phyloP scores from a whole-genome alignment of 2,329 filamentous ascomycete species.

The Davidsoniella australis region DNA sequence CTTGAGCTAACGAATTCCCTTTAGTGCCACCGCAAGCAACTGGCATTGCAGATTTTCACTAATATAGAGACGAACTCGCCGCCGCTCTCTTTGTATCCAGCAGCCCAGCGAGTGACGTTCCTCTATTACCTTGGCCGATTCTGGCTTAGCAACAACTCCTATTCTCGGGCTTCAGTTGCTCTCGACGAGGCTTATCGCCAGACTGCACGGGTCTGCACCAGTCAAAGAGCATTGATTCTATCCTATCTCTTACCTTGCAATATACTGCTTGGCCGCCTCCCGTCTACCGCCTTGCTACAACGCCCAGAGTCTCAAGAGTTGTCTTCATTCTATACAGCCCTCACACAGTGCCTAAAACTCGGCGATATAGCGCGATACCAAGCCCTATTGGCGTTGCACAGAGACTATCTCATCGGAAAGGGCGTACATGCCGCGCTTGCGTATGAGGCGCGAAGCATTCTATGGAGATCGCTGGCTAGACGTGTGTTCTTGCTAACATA shows the following conservation, averaged over 20 bases:
- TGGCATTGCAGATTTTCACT: constrained; percentile 75
- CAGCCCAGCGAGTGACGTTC: constrained; percentile 75
- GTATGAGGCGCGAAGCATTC: constrained; percentile 60
- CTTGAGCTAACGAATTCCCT: constrained; percentile 10
- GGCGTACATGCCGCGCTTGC: constrained; percentile 60
- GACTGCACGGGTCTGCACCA: constrained; percentile 40
- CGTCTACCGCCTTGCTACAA: constrained; percentile 46
- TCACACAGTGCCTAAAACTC: constrained; percentile 53
- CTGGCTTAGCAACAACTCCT: constrained; percentile 72
- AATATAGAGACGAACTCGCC: constrained; percentile 76
- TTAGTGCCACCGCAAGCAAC: constrained; percentile 65
- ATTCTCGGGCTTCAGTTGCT: constrained; percentile 56
- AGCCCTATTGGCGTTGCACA: constrained; percentile 43
- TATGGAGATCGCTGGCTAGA: constrained; percentile 70
- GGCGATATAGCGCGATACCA: constrained; percentile 66
- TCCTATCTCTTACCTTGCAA: constrained; percentile 72
- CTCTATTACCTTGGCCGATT: constrained; percentile 90
- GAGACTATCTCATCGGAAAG: constrained; percentile 58
- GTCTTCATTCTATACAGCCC: constrained; percentile 48
- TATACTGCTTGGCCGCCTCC: constrained; percentile 70
- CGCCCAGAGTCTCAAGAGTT: constrained; percentile 54
- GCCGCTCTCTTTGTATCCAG: constrained; percentile 65
- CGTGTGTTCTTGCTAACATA: constrained; percentile 66
- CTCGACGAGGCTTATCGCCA: constrained; percentile 68
- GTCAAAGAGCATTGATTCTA: constrained; percentile 64